phyloP scores from a whole-genome alignment of 2,329 filamentous ascomycete species.

The Penicillium sp. region DNA sequence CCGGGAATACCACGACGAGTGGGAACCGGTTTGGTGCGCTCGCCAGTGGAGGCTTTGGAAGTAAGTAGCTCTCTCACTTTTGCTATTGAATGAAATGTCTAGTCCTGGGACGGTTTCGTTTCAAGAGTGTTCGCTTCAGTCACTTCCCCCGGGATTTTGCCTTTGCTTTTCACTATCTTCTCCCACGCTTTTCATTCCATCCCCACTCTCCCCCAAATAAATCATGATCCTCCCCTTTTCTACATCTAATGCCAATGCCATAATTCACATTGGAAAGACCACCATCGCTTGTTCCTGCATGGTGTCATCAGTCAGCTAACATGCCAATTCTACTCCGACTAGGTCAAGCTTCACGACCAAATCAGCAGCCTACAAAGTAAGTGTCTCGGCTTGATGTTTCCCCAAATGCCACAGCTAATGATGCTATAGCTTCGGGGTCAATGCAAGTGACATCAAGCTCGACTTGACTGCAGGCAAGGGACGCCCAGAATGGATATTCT shows the following conservation, averaged over 20 bases:
- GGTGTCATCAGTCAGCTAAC: neutral
- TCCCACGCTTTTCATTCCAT: too few relatives aligned
- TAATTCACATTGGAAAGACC: too few relatives aligned
- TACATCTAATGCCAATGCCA: too few relatives aligned
- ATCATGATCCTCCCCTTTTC: too few relatives aligned
- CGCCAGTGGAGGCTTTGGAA: slow-evolving; percentile 44
- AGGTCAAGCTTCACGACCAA: slow-evolving; percentile 27
- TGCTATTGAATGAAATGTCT: neutral
- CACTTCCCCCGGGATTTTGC: too few relatives aligned
- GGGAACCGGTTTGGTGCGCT: slow-evolving; percentile 65
- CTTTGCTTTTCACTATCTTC: too few relatives aligned
- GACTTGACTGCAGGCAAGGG: slow-evolving; percentile 68
- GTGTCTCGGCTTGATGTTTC: slow-evolving; percentile 6
- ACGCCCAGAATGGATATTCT: slow-evolving; percentile 82
- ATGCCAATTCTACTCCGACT: neutral
- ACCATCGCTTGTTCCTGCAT: neutral
- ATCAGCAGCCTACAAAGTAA: slow-evolving; percentile 29
- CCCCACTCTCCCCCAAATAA: too few relatives aligned
- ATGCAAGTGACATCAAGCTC: slow-evolving; percentile 61
- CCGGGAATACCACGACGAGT: slow-evolving; percentile 43
- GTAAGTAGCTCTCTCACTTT: slow-evolving; percentile 34
- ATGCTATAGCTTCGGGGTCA: slow-evolving; percentile 56
- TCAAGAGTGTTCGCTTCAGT: too few relatives aligned
- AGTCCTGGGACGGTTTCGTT: neutral
- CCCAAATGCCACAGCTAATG: slow-evolving; percentile 24